Evolutionary conservation across 768 basidiomycete genomes (phyloP), one percentile per base, ranked within the genome.

Genomic region (Albatrellus ellisii): DNA sequence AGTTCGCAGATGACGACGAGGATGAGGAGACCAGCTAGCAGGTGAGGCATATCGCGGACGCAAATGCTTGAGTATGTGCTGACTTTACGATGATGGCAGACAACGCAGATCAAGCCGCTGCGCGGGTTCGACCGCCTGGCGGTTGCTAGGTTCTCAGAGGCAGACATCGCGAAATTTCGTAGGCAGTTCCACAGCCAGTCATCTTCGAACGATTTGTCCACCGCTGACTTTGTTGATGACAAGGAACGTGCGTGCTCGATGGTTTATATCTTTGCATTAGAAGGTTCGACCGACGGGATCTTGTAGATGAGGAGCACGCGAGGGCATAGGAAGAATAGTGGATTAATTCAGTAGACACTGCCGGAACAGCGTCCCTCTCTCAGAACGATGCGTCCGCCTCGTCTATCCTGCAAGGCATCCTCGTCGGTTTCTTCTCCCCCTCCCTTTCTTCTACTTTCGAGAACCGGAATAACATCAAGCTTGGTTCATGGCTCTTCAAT

Each of bases 341-440:
- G 87, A 89, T 90, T 34, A 86, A 90, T 54, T 82, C 82, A 1
- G 64, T 87, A 28, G 85, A 86, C 52, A 75, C 68, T 25, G 72
- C 70, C 1, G 70, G 73, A 20, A 68, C 67, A 12, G 73, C 75
- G 2, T 65, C 73, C 4, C 62, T 79, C n/a, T 72, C 75, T 2
- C 73, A 80, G 44, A 64, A 72, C 6, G 68, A 73, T 7, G 65
- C 73, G 1, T 61, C 67, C 2, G 62, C 68, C 3, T 64, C 77
- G 7, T 72, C 83, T 4, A 68, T 90, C 31, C 67, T 95, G 12
- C 75, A 84, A 50, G 94, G 94, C 33, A 69, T 94, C 28, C 61
- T 92, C 17, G 56, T 85, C 18, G 94, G 92, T 1, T 97, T 97
- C 62, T 89, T 97, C 69, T 92, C 91, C 59, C 91, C 92, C 52